Percentiles rank a stretch among this genome's conserved stretches.
phyloP scores from a whole-genome alignment of 106 monocot genomes.

The Ottelia alismoides region DNA sequence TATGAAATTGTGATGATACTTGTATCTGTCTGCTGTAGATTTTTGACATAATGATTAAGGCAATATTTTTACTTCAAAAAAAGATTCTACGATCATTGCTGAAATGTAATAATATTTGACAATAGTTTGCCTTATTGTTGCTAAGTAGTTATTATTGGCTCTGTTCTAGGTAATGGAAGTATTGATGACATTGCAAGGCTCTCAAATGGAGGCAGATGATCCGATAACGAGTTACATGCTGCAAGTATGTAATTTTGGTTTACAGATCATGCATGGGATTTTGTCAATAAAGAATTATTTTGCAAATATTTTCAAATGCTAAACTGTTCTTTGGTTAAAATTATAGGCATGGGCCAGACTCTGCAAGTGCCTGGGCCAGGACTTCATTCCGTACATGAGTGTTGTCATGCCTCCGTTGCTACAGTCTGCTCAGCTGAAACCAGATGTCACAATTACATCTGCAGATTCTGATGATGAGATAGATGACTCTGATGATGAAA shows the following conservation, averaged over 20 bases:
- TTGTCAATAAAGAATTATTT: too few relatives aligned
- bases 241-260: constrained; percentile 51
- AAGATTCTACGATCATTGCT: too few relatives aligned
- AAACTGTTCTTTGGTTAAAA: neutral
- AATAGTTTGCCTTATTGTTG: too few relatives aligned
- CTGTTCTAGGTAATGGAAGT: constrained; percentile 88
- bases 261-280: too few relatives aligned
- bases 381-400: constrained; percentile 98
- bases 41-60: too few relatives aligned
- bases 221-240: constrained; percentile 96
- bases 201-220: constrained; percentile 85
- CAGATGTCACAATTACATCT: constrained; percentile 89
- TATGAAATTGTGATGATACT: too few relatives aligned
- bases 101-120: too few relatives aligned
- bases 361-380: constrained; percentile 95
- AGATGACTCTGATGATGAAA: constrained; percentile 89
- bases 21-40: too few relatives aligned
- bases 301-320: neutral
- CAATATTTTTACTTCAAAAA: too few relatives aligned
- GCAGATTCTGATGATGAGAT: constrained; percentile 84
- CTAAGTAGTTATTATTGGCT: neutral
- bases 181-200: constrained; percentile 88
- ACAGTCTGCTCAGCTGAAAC: constrained; percentile 95
- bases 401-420: constrained; percentile 97
- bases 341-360: constrained; percentile 95